Evolutionary conservation across 1,139 yeast genomes (phyloP), one percentile per base, ranked within the genome.

Genomic region (Protomyces inouyei): DNA sequence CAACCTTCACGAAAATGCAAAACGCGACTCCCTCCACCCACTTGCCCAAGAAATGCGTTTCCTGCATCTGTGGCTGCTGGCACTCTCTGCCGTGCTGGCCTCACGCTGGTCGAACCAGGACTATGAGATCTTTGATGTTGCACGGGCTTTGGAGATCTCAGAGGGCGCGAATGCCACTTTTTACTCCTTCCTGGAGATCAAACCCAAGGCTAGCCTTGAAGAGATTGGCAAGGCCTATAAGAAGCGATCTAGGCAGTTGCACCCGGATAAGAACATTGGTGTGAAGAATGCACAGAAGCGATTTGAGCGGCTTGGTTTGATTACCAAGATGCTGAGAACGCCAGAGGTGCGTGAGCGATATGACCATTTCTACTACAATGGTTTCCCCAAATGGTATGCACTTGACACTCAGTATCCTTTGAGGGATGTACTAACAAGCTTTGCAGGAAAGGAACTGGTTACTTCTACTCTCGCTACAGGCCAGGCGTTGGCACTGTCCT

Each of bases 361-460:
- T 74, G 98, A 93, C 74, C 92, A 85, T 75, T 93, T 89, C 76
- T 78, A 88, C 65, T 79, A 82, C 48, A 83, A 85, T 70, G 99
- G 98, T 2, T 93, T 93, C 76, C 99, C 98, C 3, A 80, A 81
- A 66, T 89, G 88, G 83, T 59, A 40, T 40, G 46, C 84, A 82
- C 36, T 12, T 21, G 9, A 18, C 5, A n/a, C 18, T 60, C 21
- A 16, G 18, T 10, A 1, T 21, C 8, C 3, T 4, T 28, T 6
- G 32, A 28, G 32, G 8, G 8, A 28, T 28, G 1, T 16, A 4
- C 53, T 32, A 14, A 60, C 59, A 46, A 10, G 8, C 32, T 53
- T 3, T 18, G 18, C 32, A 59, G 63, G 63, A 65, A 60, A 37
- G 68, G 68, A 14, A 65, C 65, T 5, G 68, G 66, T 10, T 66